A percentile compares a stretch with the other conserved stretches of the same genome.
Conservation (phyloP, 495 filamentous ascomycete species). For the Lasiosphaeris hirsuta region DNA sequence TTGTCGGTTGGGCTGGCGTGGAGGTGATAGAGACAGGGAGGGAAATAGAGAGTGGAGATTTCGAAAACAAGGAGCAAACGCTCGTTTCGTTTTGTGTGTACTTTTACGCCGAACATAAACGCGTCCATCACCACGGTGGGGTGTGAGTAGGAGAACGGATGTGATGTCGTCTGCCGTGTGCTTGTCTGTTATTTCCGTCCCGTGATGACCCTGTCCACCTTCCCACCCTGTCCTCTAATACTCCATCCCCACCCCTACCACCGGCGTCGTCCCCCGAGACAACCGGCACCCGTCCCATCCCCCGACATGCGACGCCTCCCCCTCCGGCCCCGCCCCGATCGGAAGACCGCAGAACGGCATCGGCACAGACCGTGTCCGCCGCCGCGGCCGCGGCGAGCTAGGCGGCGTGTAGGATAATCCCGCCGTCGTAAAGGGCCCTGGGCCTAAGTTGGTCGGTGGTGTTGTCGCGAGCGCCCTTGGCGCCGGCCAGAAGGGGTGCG, state of each 20-base stretch:
- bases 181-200: no score
- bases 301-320: constrained; percentile 20
- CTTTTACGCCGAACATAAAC: constrained; percentile 9
- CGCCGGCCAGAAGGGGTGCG: not conserved
- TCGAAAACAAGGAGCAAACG: constrained; percentile 8
- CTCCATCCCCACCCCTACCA: no score
- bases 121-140: not conserved
- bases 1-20: not conserved
- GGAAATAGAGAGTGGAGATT: not conserved
- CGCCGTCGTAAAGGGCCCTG: constrained; percentile 9
- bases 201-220: no score
- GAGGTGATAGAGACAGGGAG: not conserved
- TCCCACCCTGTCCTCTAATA: no score
- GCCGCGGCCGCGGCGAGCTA: not conserved
- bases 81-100: constrained; percentile 25
- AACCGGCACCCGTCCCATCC: constrained; percentile 21
- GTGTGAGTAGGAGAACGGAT: not conserved
- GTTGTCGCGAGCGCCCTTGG: constrained; percentile 8
- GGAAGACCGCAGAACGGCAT: constrained; percentile 31
- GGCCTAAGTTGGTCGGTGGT: constrained; percentile 3
- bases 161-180: no score
- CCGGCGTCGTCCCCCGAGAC: not conserved
- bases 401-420: not conserved
- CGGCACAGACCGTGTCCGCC: not conserved
- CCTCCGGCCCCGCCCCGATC: constrained; percentile 43